Percentiles rank a stretch among this genome's conserved stretches.
Conservation (phyloP, 306 rosid species). For the Glycine soja region DNA sequence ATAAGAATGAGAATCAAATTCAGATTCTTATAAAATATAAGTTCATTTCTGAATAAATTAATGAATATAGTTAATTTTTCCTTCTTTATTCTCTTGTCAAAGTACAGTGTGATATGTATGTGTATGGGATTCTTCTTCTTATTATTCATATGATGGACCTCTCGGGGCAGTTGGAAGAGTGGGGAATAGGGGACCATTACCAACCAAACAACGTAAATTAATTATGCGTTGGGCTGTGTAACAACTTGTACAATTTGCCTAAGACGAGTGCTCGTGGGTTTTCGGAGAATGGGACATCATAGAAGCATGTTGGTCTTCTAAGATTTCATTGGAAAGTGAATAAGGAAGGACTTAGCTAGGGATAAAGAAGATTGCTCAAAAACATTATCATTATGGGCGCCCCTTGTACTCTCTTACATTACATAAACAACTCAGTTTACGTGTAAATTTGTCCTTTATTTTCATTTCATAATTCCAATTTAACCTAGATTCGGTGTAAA, state of each 20-base stretch:
- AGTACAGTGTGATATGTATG: background rate
- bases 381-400: slow-evolving; percentile 47
- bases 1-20: too few relatives aligned
- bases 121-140: background rate
- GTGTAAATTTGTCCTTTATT: background rate
- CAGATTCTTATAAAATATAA: too few relatives aligned
- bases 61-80: too few relatives aligned
- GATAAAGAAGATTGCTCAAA: slow-evolving; percentile 33
- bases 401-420: background rate
- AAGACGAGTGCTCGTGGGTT: slow-evolving; percentile 84
- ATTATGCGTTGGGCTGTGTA: slow-evolving; percentile 57
- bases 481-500: too few relatives aligned
- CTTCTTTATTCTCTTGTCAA: too few relatives aligned
- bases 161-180: slow-evolving; percentile 2
- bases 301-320: slow-evolving; percentile 80
- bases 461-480: too few relatives aligned
- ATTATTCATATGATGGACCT: too few relatives aligned
- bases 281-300: slow-evolving; percentile 79
- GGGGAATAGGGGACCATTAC: slow-evolving; percentile 63
- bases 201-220: slow-evolving; percentile 56
- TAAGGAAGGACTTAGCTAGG: background rate
- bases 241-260: slow-evolving; percentile 50
- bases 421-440: background rate
- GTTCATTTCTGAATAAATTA: too few relatives aligned
- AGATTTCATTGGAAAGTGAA: slow-evolving; percentile 74